phyloP scores from a whole-genome alignment of 257 asterid species.

The Haberlea rhodopensis region DNA sequence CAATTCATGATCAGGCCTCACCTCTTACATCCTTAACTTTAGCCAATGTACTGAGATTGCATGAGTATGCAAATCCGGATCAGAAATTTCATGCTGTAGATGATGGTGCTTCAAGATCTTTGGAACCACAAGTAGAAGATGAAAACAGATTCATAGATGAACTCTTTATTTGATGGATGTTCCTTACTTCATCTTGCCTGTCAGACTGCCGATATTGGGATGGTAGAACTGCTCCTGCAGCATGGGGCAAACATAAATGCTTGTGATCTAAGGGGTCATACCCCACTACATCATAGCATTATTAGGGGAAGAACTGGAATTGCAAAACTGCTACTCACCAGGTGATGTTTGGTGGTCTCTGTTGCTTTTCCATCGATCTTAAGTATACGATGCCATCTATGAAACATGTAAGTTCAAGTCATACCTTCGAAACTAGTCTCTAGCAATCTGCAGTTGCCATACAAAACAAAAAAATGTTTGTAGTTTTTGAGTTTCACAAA shows the following conservation, averaged over 20 bases:
- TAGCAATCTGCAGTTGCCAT: background rate
- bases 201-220: conserved; percentile 80
- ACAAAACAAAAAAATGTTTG: conserved; percentile 6
- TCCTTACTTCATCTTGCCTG: conserved; percentile 90
- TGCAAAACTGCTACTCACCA: conserved; percentile 61
- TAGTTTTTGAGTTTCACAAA: background rate
- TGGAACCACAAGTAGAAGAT: conserved; percentile 32
- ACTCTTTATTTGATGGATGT: conserved; percentile 56
- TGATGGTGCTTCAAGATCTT: conserved; percentile 38
- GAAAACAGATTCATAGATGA: conserved; percentile 41
- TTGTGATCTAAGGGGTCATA: conserved; percentile 66
- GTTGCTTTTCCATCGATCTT: background rate
- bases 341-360: conserved; percentile 40
- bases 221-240: conserved; percentile 92
- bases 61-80: conserved; percentile 33
- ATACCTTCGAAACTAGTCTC: background rate
- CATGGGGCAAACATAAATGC: conserved; percentile 64
- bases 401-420: too few relatives aligned
- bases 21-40: conserved; percentile 34
- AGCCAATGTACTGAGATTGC: conserved; percentile 39
- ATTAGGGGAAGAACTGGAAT: conserved; percentile 58
- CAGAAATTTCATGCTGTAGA: conserved; percentile 35
- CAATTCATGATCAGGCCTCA: conserved; percentile 54
- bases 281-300: conserved; percentile 82
- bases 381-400: background rate